Evolutionary conservation across 1,284 basidiomycete genomes (phyloP).

Genomic region (Somion occarium): DNA sequence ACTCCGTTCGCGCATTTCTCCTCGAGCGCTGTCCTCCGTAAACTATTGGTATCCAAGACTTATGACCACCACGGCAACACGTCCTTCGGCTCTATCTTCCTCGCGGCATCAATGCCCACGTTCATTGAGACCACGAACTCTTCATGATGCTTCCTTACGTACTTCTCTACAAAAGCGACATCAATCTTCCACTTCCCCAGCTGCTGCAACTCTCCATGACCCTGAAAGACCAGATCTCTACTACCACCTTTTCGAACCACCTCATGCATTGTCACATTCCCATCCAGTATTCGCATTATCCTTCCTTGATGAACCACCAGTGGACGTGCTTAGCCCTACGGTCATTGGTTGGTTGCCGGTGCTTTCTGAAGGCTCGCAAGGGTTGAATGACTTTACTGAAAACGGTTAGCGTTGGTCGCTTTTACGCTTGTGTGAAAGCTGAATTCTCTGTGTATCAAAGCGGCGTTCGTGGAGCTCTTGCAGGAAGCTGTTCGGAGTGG

Average conservation of each 20-base stretch:
- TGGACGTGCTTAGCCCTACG: slow-evolving; percentile 40
- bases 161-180: too few species aligned
- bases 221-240: slow-evolving; percentile 59
- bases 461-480: slow-evolving; percentile 51
- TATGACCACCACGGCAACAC: too few species aligned
- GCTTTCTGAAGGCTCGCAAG: slow-evolving; percentile 31
- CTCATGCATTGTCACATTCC: slow-evolving; percentile 40
- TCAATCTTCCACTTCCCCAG: not conserved
- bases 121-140: too few species aligned
- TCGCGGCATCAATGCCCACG: too few species aligned
- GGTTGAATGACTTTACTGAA: slow-evolving; percentile 63
- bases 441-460: slow-evolving; percentile 31
- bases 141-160: too few species aligned
- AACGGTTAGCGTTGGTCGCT: slow-evolving; percentile 46
- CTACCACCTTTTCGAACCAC: slow-evolving; percentile 58
- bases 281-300: slow-evolving; percentile 59
- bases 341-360: slow-evolving; percentile 72
- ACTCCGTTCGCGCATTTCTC: too few species aligned
- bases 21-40: too few species aligned
- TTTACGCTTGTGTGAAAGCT: not conserved
- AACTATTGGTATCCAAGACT: too few species aligned
- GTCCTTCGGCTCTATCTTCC: too few species aligned
- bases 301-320: slow-evolving; percentile 43
- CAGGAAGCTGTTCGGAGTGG: slow-evolving; percentile 54
- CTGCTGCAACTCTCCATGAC: slow-evolving; percentile 33